Conservation (phyloP, 768 basidiomycete genomes). For the Serendipita sp. region DNA sequence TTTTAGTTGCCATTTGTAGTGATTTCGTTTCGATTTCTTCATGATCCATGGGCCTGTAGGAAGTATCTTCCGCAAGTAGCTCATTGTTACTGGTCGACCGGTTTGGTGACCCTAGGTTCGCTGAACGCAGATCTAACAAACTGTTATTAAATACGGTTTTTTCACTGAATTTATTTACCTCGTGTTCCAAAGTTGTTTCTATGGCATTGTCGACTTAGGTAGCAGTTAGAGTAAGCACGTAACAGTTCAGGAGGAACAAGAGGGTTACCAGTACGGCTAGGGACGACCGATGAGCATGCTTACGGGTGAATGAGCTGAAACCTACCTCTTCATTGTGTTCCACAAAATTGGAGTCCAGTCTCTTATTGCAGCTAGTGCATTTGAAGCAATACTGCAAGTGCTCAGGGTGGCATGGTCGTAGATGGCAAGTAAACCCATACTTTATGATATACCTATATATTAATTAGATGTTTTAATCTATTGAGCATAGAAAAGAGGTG, state of each 20-base stretch:
- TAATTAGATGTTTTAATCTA: constrained; percentile 1
- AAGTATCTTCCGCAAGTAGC: neutral
- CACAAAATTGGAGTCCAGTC: constrained; percentile 62
- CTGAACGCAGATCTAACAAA: constrained; percentile 13
- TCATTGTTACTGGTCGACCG: neutral
- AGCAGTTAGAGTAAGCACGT: too few species aligned
- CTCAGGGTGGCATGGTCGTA: neutral
- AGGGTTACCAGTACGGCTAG: constrained; percentile 29
- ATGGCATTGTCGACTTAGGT: constrained; percentile 57
- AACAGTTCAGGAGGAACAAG: neutral
- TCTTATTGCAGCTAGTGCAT: constrained; percentile 58
- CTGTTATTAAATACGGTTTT: too few species aligned
- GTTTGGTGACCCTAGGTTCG: constrained; percentile 11
- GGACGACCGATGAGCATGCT: constrained; percentile 4
- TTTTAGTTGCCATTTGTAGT: neutral
- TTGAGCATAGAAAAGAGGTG: neutral
- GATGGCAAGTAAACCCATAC: constrained; percentile 20
- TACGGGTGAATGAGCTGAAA: constrained; percentile 5
- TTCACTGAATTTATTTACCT: constrained; percentile 8
- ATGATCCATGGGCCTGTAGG: neutral
- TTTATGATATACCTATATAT: constrained; percentile 59
- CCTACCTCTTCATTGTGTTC: constrained; percentile 73
- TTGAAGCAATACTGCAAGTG: constrained; percentile 51
- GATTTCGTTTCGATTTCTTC: neutral
- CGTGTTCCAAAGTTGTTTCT: constrained; percentile 56